A percentile compares a stretch with the other conserved stretches of the same genome.
These are phyloP conservation scores for Botrytis byssoidea DNA, from an alignment of 2,329 filamentous ascomycete species.

Conservation along the genomic window DNA sequence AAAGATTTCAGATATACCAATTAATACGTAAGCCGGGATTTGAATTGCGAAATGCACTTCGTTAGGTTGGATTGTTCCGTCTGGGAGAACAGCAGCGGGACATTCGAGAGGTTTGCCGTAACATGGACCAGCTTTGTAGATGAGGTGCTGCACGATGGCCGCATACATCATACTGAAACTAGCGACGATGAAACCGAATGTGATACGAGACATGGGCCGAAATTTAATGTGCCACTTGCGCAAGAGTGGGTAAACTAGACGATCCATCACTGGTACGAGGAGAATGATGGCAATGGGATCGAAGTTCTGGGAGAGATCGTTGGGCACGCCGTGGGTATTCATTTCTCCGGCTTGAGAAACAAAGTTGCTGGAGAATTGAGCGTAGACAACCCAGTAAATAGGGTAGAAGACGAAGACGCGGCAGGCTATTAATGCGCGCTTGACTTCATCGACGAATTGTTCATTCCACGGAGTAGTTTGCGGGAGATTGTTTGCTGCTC, in stretches of 20 bases:
- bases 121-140: conserved; percentile 60
- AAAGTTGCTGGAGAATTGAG: conserved; percentile 55
- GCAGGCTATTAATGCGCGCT: conserved; percentile 58
- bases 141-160: conserved; percentile 43
- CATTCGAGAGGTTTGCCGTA: conserved; percentile 44
- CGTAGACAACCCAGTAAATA: conserved; percentile 51
- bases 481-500: conserved; percentile 41
- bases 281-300: conserved; percentile 60
- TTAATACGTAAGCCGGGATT: conserved; percentile 47
- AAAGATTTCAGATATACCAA: conserved; percentile 58
- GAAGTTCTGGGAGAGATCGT: conserved; percentile 60
- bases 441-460: conserved; percentile 43
- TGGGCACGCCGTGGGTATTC: conserved; percentile 53
- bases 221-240: conserved; percentile 54
- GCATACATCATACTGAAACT: conserved; percentile 19
- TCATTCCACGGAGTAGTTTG: conserved; percentile 45
- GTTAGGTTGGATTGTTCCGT: conserved; percentile 28
- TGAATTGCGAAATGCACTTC: conserved; percentile 44
- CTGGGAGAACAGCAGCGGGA: conserved; percentile 1
- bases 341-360: conserved; percentile 55
- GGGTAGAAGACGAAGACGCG: conserved; percentile 58
- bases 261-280: conserved; percentile 51
- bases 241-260: conserved; percentile 58
- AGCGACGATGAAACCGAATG: conserved; percentile 57
- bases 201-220: conserved; percentile 56